Percentiles rank a stretch among this genome's conserved stretches.
phyloP scores from a whole-genome alignment of 352 stramenopile species.

The Pythium guiyangense region DNA sequence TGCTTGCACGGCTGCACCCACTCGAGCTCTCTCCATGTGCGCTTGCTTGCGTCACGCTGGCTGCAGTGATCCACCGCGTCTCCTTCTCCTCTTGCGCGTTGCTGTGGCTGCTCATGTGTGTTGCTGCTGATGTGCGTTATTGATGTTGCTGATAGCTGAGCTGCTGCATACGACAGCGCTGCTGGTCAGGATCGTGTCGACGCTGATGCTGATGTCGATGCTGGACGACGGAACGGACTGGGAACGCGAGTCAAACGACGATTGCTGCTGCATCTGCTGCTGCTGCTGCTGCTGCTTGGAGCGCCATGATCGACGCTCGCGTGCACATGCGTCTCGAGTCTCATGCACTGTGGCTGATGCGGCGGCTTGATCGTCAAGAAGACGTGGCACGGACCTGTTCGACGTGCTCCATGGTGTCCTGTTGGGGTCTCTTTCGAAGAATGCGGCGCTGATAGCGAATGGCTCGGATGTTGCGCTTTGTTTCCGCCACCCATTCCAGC shows the following conservation, averaged over 20 bases:
- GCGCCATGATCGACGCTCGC: neutral
- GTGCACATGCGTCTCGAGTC: neutral
- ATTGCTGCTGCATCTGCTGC: neutral
- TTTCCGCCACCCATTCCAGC: neutral
- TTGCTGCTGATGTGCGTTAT: too few relatives aligned
- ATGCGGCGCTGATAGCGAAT: neutral
- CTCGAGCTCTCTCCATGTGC: too few relatives aligned
- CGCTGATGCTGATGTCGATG: too few relatives aligned
- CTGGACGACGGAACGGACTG: neutral
- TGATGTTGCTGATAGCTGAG: too few relatives aligned
- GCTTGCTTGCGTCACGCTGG: too few relatives aligned
- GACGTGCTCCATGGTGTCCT: constrained; percentile 20
- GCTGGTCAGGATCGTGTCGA: too few relatives aligned
- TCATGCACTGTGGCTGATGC: neutral
- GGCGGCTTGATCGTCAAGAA: neutral
- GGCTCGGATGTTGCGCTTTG: neutral
- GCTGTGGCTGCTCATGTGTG: too few relatives aligned
- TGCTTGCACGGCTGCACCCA: too few relatives aligned
- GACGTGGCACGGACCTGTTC: constrained; percentile 14
- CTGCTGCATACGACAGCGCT: too few relatives aligned
- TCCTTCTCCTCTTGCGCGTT: too few relatives aligned
- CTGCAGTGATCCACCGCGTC: too few relatives aligned
- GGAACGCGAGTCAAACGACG: too few relatives aligned
- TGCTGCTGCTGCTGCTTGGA: neutral
- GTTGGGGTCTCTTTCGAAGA: constrained; percentile 10